phyloP scores from a whole-genome alignment of 371 early-diverging fungal genomes.

The Mortierella sp. region DNA sequence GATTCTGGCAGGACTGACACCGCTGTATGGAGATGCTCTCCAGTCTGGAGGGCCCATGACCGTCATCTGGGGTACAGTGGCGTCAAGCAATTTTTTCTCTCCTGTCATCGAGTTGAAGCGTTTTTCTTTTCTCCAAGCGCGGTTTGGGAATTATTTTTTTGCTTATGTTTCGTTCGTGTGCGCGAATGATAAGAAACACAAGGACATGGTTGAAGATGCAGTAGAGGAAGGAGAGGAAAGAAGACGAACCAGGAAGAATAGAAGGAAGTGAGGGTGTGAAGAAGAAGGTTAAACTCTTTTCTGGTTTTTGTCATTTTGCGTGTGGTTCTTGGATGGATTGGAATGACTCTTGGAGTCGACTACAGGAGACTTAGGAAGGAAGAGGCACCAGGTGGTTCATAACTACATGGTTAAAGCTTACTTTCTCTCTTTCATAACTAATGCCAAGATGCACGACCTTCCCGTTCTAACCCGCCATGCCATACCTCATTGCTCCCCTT shows the following conservation, averaged over 20 bases:
- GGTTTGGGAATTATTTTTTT: background rate
- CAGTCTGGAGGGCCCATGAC: constrained; percentile 77
- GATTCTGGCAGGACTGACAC: constrained; percentile 71
- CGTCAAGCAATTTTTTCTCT: background rate
- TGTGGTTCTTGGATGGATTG: background rate
- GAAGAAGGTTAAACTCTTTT: background rate
- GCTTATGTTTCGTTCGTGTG: background rate
- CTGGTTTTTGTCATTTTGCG: background rate
- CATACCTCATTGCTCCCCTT: background rate
- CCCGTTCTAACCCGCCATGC: background rate
- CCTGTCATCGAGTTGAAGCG: background rate
- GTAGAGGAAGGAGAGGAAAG: background rate
- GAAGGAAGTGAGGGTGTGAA: background rate
- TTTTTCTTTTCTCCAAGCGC: background rate
- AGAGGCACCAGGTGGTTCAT: background rate
- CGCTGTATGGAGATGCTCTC: constrained; percentile 72
- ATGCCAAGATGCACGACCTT: too few species aligned
- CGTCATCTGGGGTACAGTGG: constrained; percentile 68
- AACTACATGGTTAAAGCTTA: too few species aligned
- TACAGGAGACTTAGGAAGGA: background rate
- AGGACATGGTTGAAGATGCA: background rate
- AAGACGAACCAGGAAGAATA: too few species aligned
- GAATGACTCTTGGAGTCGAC: background rate
- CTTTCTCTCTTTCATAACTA: background rate
- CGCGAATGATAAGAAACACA: too few species aligned